These are phyloP conservation scores for Berberis thunbergii DNA, from an alignment of 164 flowering plant genomes.

Conservation along the genomic window DNA sequence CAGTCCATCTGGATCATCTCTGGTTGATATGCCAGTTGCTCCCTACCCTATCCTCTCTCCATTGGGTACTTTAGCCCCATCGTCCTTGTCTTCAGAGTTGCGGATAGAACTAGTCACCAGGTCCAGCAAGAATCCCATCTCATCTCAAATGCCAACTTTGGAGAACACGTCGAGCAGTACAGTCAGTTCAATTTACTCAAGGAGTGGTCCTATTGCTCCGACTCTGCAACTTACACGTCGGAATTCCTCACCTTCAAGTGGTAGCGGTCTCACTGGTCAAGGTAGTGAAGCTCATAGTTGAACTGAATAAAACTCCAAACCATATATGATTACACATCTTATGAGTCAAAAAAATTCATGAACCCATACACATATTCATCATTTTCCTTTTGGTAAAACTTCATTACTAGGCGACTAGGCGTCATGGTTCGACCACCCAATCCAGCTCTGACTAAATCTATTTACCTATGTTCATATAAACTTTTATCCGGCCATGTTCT, in stretches of 20 bases:
- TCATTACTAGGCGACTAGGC: not conserved
- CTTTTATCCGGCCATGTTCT: constrained; percentile 10
- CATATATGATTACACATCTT: constrained; percentile 10
- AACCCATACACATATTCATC: constrained; percentile 2
- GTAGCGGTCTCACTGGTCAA: not conserved
- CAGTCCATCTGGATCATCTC: constrained; percentile 95
- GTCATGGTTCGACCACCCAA: constrained; percentile 9
- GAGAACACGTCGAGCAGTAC: constrained; percentile 46
- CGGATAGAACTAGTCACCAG: constrained; percentile 46
- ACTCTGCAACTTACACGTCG: constrained; percentile 10
- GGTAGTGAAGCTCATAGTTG: not conserved
- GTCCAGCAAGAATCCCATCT: constrained; percentile 35
- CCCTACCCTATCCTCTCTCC: constrained; percentile 86
- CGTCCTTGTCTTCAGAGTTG: constrained; percentile 78
- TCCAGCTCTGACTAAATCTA: constrained; percentile 4
- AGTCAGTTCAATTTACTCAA: constrained; percentile 51
- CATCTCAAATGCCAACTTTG: constrained; percentile 48
- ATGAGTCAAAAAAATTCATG: not conserved
- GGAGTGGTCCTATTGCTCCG: constrained; percentile 30
- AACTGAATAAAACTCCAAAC: not conserved
- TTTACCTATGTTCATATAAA: constrained; percentile 27
- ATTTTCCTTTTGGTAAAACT: not conserved
- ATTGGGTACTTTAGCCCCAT: constrained; percentile 65
- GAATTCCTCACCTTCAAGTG: not conserved
- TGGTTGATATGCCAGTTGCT: constrained; percentile 89